phyloP scores from a whole-genome alignment of 176 grass and related monocot genomes.

The Oryza longistaminata region DNA sequence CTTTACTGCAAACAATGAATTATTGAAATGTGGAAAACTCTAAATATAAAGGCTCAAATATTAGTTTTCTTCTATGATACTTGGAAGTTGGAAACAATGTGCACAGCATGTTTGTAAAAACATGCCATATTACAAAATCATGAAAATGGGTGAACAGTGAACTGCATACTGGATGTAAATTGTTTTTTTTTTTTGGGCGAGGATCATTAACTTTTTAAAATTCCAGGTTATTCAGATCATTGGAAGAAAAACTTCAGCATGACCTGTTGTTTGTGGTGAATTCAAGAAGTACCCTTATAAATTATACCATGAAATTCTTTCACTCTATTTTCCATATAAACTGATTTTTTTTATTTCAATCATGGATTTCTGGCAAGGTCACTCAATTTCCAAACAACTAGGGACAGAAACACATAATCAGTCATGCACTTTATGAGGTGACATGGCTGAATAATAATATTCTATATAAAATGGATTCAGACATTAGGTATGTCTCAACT shows the following conservation, averaged over 20 bases:
- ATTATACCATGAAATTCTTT: conserved; percentile 21
- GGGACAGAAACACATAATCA: conserved; percentile 11
- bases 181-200: neutral
- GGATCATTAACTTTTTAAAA: neutral
- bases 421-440: conserved; percentile 32
- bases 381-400: conserved; percentile 16
- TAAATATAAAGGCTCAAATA: neutral
- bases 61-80: neutral
- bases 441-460: conserved; percentile 17
- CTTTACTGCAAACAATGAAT: neutral
- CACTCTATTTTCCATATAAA: neutral
- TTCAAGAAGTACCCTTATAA: neutral
- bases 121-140: neutral
- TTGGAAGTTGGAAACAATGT: conserved; percentile 7
- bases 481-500: conserved; percentile 26
- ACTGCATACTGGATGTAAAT: neutral
- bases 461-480: neutral
- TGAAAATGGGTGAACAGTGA: neutral
- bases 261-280: neutral
- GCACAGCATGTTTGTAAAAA: neutral
- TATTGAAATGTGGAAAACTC: neutral
- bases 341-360: neutral
- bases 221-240: neutral
- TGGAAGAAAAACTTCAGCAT: neutral
- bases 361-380: neutral